These are phyloP conservation scores for Discostella stelligera DNA, from an alignment of 352 stramenopile species.

Conservation along the genomic window DNA sequence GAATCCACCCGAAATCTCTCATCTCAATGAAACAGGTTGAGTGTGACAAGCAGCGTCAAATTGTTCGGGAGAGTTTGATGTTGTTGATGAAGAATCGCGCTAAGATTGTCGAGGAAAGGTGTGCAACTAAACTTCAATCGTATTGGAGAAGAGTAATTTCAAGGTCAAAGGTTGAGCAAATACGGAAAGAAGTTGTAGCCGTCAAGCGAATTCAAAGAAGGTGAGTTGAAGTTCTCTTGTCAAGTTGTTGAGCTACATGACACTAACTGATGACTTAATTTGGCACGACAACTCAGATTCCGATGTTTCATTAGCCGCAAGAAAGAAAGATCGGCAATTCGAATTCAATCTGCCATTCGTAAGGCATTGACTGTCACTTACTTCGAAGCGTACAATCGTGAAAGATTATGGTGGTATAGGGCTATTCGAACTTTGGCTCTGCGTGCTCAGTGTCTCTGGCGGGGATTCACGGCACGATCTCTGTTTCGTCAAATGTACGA, in stretches of 20 bases:
- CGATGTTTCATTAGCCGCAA: constrained; percentile 21
- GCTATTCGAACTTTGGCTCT: constrained; percentile 8
- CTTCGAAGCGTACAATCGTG: constrained; percentile 34
- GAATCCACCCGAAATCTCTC: constrained; percentile 29
- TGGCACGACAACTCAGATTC: constrained; percentile 12
- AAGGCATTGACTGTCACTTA: constrained; percentile 27
- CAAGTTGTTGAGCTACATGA: too few species aligned
- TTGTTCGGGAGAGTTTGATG: constrained; percentile 28
- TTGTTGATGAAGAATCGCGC: constrained; percentile 22
- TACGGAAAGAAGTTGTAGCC: constrained; percentile 22
- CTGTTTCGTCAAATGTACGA: constrained; percentile 30
- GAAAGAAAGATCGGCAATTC: constrained; percentile 21
- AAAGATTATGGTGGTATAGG: constrained; percentile 45
- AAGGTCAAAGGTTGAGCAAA: constrained; percentile 1
- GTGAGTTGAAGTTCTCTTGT: neutral
- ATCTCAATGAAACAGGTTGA: constrained; percentile 29
- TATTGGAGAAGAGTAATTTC: constrained; percentile 35
- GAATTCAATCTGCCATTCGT: constrained; percentile 43
- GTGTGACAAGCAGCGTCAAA: constrained; percentile 27
- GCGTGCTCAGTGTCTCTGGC: constrained; percentile 34
- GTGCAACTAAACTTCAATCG: constrained; percentile 38
- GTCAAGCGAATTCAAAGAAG: constrained; percentile 39
- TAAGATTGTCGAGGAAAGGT: constrained; percentile 34
- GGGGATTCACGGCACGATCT: constrained; percentile 53
- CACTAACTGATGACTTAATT: too few species aligned